Evolutionary conservation across 805 yeast species (phyloP).

Genomic region (Saturnispora sekii): DNA sequence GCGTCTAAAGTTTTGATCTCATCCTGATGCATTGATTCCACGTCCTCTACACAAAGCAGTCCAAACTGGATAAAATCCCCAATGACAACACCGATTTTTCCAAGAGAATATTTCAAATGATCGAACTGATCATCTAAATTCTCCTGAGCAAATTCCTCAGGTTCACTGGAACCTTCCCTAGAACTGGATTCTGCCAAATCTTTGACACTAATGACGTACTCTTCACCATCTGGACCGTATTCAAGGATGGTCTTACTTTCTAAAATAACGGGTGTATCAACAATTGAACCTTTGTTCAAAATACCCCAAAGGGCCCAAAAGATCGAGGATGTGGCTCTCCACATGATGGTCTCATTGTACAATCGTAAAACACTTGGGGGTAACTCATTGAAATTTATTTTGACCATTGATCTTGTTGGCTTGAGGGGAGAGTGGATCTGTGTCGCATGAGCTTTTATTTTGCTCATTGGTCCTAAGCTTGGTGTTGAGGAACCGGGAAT

Average conservation of each 20-base stretch:
- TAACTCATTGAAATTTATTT: slow-evolving; percentile 28
- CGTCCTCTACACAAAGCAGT: slow-evolving; percentile 28
- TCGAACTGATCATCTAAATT: slow-evolving; percentile 57
- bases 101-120: slow-evolving; percentile 62
- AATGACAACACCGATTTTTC: slow-evolving; percentile 64
- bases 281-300: slow-evolving; percentile 29
- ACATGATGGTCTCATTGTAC: slow-evolving; percentile 54
- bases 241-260: slow-evolving; percentile 23
- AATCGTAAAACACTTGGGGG: slow-evolving; percentile 36
- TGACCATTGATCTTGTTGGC: slow-evolving; percentile 20
- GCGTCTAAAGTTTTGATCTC: slow-evolving; percentile 35
- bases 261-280: neutral
- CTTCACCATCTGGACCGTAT: slow-evolving; percentile 49
- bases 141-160: slow-evolving; percentile 21
- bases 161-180: neutral
- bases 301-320: slow-evolving; percentile 93
- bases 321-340: slow-evolving; percentile 75
- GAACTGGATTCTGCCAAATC: slow-evolving; percentile 13
- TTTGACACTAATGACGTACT: slow-evolving; percentile 29
- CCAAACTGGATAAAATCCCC: slow-evolving; percentile 65
- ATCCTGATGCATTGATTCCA: slow-evolving; percentile 25
- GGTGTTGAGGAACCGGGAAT: slow-evolving; percentile 28
- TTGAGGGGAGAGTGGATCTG: slow-evolving; percentile 8
- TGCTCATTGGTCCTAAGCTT: slow-evolving; percentile 12
- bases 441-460: slow-evolving; percentile 11